Conservation (phyloP, 2,329 filamentous ascomycete species). For the Penicillium polonicum region DNA sequence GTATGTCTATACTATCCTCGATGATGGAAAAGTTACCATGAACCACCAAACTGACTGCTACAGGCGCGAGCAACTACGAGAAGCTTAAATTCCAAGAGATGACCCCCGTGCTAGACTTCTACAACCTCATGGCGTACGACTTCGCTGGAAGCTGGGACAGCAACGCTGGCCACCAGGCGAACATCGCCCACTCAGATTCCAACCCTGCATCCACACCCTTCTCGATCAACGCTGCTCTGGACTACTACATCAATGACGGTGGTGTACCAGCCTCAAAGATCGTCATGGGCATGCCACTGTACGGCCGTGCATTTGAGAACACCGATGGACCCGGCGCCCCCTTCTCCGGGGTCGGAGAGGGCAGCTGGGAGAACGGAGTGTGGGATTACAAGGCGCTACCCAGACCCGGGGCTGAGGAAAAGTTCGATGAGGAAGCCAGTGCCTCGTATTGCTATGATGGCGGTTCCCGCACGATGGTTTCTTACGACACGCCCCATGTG, state of each 20-base stretch:
- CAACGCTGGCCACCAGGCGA: slow-evolving; percentile 74
- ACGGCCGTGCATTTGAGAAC: slow-evolving; percentile 79
- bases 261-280: slow-evolving; percentile 67
- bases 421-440: slow-evolving; percentile 60
- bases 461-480: slow-evolving; percentile 64
- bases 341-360: slow-evolving; percentile 70
- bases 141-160: slow-evolving; percentile 80
- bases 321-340: slow-evolving; percentile 72
- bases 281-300: slow-evolving; percentile 92
- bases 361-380: slow-evolving; percentile 78
- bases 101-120: slow-evolving; percentile 52
- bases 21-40: slow-evolving; percentile 41
- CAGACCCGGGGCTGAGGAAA: slow-evolving; percentile 62
- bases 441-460: slow-evolving; percentile 78
- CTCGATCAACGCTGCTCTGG: slow-evolving; percentile 67
- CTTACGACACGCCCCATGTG: slow-evolving; percentile 64
- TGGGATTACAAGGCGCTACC: slow-evolving; percentile 88
- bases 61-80: slow-evolving; percentile 46
- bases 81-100: slow-evolving; percentile 47
- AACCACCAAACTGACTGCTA: slow-evolving; percentile 46
- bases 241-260: slow-evolving; percentile 65
- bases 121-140: slow-evolving; percentile 76
- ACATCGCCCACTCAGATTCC: slow-evolving; percentile 62
- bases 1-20: slow-evolving; percentile 42
- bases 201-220: slow-evolving; percentile 72